Percentiles rank a stretch among this genome's conserved stretches.
These are phyloP conservation scores for Boletus sp. DNA, from an alignment of 768 basidiomycete genomes.

Conservation along the genomic window DNA sequence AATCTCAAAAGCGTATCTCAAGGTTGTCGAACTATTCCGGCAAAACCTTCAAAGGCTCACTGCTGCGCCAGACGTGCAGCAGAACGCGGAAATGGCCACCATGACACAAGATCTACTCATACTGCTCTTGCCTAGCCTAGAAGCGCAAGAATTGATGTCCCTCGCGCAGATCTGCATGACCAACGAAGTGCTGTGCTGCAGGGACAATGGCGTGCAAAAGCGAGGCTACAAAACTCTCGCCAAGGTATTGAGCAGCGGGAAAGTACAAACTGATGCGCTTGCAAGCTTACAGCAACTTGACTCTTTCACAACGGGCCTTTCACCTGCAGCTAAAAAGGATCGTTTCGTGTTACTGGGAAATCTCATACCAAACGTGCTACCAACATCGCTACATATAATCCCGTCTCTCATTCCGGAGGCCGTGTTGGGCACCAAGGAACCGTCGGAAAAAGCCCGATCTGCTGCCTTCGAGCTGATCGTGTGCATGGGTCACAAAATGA, in stretches of 20 bases:
- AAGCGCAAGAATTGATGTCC: slow-evolving; percentile 52
- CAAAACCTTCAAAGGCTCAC: slow-evolving; percentile 51
- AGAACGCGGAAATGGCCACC: slow-evolving; percentile 45
- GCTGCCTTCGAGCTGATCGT: slow-evolving; percentile 90
- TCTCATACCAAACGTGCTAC: slow-evolving; percentile 65
- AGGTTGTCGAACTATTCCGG: slow-evolving; percentile 69
- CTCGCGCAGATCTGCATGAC: slow-evolving; percentile 72
- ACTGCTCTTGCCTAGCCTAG: slow-evolving; percentile 75
- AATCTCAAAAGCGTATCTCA: slow-evolving; percentile 74
- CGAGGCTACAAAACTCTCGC: slow-evolving; percentile 88
- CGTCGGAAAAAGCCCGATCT: slow-evolving; percentile 85
- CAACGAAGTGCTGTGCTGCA: slow-evolving; percentile 63
- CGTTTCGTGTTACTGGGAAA: slow-evolving; percentile 72
- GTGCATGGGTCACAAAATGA: slow-evolving; percentile 92
- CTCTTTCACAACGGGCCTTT: slow-evolving; percentile 58
- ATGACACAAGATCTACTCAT: slow-evolving; percentile 83
- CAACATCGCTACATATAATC: slow-evolving; percentile 75
- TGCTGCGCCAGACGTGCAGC: slow-evolving; percentile 30
- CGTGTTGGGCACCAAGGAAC: slow-evolving; percentile 93
- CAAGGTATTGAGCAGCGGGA: slow-evolving; percentile 63
- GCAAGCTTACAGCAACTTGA: slow-evolving; percentile 63
- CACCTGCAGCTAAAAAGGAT: slow-evolving; percentile 91
- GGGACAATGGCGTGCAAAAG: slow-evolving; percentile 90
- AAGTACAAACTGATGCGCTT: slow-evolving; percentile 54
- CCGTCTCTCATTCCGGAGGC: slow-evolving; percentile 91